These are phyloP conservation scores for Neofusicoccum sp. DNA, from an alignment of 2,329 filamentous ascomycete species.

Conservation along the genomic window DNA sequence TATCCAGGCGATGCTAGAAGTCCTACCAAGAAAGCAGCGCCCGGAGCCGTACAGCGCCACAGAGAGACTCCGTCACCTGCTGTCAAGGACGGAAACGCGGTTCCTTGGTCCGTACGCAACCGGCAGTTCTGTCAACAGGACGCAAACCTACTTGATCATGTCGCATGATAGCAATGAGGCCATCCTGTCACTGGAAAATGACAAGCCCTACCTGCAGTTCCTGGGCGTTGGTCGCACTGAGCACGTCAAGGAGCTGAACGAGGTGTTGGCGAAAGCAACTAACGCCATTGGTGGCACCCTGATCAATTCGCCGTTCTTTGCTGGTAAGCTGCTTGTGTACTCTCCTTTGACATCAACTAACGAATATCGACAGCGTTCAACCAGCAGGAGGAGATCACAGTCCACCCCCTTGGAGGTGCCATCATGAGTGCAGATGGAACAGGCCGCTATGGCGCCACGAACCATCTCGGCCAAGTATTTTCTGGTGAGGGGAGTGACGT, in stretches of 20 bases:
- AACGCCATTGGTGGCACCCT: constrained; percentile 62
- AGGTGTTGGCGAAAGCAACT: constrained; percentile 57
- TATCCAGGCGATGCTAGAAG: constrained; percentile 60
- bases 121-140: constrained; percentile 60
- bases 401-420: constrained; percentile 69
- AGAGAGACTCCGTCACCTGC: constrained; percentile 48
- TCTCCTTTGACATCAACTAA: background rate
- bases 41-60: constrained; percentile 44
- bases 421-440: constrained; percentile 64
- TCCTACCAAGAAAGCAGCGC: constrained; percentile 52
- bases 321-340: constrained; percentile 27
- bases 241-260: constrained; percentile 57
- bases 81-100: constrained; percentile 56
- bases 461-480: constrained; percentile 65
- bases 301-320: constrained; percentile 61
- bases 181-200: constrained; percentile 59
- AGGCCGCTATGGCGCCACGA: constrained; percentile 60
- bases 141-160: constrained; percentile 68
- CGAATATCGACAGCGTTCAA: background rate
- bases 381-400: constrained; percentile 57
- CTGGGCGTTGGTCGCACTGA: constrained; percentile 60
- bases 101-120: constrained; percentile 61
- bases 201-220: constrained; percentile 63
- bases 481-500: constrained; percentile 54
- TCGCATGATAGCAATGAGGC: constrained; percentile 67